Evolutionary conservation across 2,329 filamentous ascomycete genomes (phyloP).

Genomic region (Dactylellina parvicollis): DNA sequence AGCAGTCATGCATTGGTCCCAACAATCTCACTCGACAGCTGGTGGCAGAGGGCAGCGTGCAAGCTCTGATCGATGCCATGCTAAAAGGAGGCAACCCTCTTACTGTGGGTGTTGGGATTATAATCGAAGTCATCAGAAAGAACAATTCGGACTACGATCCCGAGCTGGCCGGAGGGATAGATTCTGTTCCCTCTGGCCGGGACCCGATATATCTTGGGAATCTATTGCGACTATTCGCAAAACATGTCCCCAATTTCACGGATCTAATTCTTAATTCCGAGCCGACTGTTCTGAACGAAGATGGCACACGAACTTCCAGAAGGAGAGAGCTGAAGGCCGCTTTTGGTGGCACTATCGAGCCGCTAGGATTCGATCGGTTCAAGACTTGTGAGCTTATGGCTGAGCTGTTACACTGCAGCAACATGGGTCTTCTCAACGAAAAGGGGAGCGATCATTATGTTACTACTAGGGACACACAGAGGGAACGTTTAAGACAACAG

Average conservation of each 20-base stretch:
- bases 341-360: conserved; percentile 90
- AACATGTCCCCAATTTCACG: conserved; percentile 95
- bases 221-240: conserved; percentile 85
- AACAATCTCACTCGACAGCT: conserved; percentile 96
- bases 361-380: conserved; percentile 95
- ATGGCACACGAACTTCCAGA: conserved; percentile 70
- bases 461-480: conserved; percentile 78
- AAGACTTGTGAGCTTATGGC: conserved; percentile 99
- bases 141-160: conserved; percentile 99
- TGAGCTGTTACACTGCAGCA: conserved; percentile 94
- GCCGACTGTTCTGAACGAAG: conserved; percentile 66
- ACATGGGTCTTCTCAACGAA: conserved; percentile 96
- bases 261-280: conserved; percentile 80
- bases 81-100: conserved; percentile 90
- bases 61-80: conserved; percentile 90
- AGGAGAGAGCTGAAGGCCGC: conserved; percentile 82
- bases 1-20: conserved; percentile 97
- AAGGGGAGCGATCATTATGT: conserved; percentile 88
- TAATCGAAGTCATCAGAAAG: conserved; percentile 98
- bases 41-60: conserved; percentile 84
- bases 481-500: conserved; percentile 79
- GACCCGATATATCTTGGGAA: conserved; percentile 97
- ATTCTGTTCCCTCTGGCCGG: conserved; percentile 79
- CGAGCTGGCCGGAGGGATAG: conserved; percentile 80
- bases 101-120: conserved; percentile 94